Percentiles rank a stretch among this genome's conserved stretches.
Conservation (phyloP, 2,329 filamentous ascomycete genomes). For the Lecanoromycetidae sp. region DNA sequence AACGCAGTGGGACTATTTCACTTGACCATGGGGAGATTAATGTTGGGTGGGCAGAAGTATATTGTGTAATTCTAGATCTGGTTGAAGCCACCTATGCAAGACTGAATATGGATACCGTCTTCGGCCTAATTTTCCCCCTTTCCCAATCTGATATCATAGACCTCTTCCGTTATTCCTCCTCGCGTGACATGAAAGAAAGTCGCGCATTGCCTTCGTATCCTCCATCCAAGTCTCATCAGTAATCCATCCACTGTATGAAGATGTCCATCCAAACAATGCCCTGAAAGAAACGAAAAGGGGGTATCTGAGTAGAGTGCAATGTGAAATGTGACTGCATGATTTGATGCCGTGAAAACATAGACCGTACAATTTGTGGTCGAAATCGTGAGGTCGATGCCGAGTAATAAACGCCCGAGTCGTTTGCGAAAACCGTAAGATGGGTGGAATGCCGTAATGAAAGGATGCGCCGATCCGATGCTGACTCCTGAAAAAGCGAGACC, state of each 20-base stretch:
- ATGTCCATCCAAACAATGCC: constrained; percentile 6
- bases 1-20: no score
- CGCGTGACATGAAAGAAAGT: no score
- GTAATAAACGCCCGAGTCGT: background rate
- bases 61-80: no score
- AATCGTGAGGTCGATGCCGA: background rate
- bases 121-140: no score
- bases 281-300: constrained; percentile 2
- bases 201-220: background rate
- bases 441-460: background rate
- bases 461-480: background rate
- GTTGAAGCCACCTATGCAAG: no score
- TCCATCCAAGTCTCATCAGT: background rate
- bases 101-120: no score
- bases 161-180: background rate
- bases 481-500: constrained; percentile 3
- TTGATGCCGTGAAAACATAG: no score
- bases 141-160: background rate
- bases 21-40: no score
- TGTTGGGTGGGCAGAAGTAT: no score
- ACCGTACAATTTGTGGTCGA: constrained; percentile 8
- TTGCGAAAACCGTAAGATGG: background rate
- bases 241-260: background rate
- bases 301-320: constrained; percentile 10
- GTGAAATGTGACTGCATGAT: no score